Base-by-base conservation (phyloP, 2,329 filamentous ascomycete species). In the Colletotrichum aenigma region DNA sequence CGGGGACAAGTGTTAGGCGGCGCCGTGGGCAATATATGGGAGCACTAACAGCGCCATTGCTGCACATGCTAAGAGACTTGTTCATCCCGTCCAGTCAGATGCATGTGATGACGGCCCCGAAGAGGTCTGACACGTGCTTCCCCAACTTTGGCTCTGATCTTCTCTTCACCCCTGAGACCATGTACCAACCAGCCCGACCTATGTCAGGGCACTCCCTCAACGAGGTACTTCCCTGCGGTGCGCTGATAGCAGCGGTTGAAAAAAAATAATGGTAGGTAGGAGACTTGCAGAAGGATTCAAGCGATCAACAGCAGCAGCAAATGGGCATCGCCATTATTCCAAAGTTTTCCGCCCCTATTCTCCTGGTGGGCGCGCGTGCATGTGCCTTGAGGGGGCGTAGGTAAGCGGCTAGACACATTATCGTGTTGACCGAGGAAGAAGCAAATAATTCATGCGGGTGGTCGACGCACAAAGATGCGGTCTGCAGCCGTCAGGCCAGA, bases 71-170 rank as follows among this genome's bases (percentile, higher is more conserved):
- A 18, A 43, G 34, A 43, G 56, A 52, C n/a, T 74, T 64, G 70
- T 73, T 73, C 75, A 70, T 74, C 66, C 74, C 68, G 72, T 75
- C 72, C 67, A 32, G 16, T 55, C 28, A 67, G 60, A 74, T 71
- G 76, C 76, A 77, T 77, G 76, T 77, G 76, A 77, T 74, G 67
- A 62, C 55, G 75, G 65, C 32, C 68, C 32, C 62, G 26, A 71
- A 38, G 66, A 69, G 56, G 34, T 72, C 75, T 77, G 68, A 76
- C 76, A 77, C 76, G 75, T 77, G 76, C 76, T 76, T 75, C 71
- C 66, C 74, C 67, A 70, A 56, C 58, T 64, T 64, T 70, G 69
- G 61, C 28, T 58, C 61, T 71, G 69, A 70, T 71, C 62, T 65
- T 43, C 72, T 28, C 52, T 26, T 28, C 56, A 28, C 48, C 43